Evolutionary conservation across 2,329 filamentous ascomycete species (phyloP).

Genomic region (Aspergillus cejpii): DNA sequence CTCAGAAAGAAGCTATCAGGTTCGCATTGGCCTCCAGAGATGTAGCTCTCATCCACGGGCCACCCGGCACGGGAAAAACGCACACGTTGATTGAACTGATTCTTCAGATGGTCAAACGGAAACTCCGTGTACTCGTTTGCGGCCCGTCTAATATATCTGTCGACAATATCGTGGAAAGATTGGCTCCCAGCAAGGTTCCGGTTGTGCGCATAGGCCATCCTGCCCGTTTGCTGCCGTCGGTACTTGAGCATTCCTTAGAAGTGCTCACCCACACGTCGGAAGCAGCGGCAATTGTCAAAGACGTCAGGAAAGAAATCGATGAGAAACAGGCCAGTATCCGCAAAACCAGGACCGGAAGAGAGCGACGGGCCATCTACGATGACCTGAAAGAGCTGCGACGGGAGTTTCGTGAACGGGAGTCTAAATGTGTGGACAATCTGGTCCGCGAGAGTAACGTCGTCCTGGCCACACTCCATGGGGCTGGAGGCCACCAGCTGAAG

Average conservation of each 20-base stretch:
- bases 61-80: constrained; percentile 93
- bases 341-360: constrained; percentile 74
- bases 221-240: constrained; percentile 78
- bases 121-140: constrained; percentile 77
- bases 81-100: constrained; percentile 95
- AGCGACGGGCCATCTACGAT: constrained; percentile 72
- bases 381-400: constrained; percentile 80
- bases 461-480: constrained; percentile 84
- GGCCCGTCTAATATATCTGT: constrained; percentile 95
- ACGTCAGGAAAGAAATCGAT: constrained; percentile 89
- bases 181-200: constrained; percentile 75
- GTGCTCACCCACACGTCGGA: constrained; percentile 86
- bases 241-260: constrained; percentile 84
- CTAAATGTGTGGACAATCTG: constrained; percentile 68
- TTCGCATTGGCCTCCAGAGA: constrained; percentile 79
- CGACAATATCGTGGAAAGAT: constrained; percentile 93
- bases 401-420: constrained; percentile 81
- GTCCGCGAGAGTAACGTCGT: constrained; percentile 77
- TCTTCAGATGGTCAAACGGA: constrained; percentile 71
- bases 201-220: constrained; percentile 90
- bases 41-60: constrained; percentile 85
- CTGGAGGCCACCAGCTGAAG: constrained; percentile 75
- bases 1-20: constrained; percentile 58
- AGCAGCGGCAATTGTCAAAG: constrained; percentile 78
- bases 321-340: constrained; percentile 79